Evolutionary conservation across 345 rosid species (phyloP).

Genomic region (Citrus maxima): DNA sequence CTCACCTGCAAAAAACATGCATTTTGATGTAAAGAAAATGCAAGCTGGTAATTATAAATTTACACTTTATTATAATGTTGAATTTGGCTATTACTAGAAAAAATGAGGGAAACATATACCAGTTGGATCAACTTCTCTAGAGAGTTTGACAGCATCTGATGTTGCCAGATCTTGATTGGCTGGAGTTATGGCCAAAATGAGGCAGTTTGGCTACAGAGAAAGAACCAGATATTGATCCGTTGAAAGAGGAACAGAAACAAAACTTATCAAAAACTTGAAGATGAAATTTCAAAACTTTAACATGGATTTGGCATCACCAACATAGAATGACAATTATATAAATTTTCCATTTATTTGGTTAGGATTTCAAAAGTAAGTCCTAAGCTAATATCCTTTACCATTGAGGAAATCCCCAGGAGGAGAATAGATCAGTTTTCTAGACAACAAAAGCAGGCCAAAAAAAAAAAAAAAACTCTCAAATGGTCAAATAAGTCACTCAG

Average conservation of each 20-base stretch:
- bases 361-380: background rate
- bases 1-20: constrained; percentile 42
- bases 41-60: background rate
- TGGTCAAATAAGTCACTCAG: background rate
- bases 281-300: background rate
- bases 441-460: background rate
- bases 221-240: background rate
- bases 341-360: background rate
- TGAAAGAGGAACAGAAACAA: background rate
- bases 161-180: constrained; percentile 79
- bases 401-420: background rate
- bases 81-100: background rate
- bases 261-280: background rate
- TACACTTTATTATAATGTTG: background rate
- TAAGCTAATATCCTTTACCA: background rate
- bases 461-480: background rate
- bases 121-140: constrained; percentile 65
- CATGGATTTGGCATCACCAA: background rate
- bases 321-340: background rate
- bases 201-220: constrained; percentile 45
- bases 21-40: constrained; percentile 17
- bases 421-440: background rate
- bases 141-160: constrained; percentile 66
- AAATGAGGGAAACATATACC: constrained; percentile 25
- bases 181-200: constrained; percentile 68